Evolutionary conservation across 2,329 filamentous ascomycete species (phyloP), one percentile per base, ranked within the genome.

Genomic region (Penicillium psychrosexuale): DNA sequence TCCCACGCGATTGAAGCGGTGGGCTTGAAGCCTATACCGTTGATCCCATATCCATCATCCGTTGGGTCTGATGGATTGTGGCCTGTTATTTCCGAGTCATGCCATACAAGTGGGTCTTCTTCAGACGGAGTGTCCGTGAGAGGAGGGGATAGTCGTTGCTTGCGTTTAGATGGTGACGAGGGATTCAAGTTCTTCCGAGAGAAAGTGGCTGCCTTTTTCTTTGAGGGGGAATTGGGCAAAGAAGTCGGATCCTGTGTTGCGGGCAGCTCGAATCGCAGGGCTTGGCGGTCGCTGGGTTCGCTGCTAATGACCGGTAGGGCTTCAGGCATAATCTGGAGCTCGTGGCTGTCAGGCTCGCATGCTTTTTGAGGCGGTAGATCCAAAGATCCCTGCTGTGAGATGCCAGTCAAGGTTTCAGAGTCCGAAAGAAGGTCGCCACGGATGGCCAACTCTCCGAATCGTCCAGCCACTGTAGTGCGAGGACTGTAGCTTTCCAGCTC

Each of bases 41-140:
- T 86, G 59, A 86, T 80, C 5, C 84, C 84, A 51, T 82, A 82
- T 3, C 84, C 83, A 66, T 87, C 84, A 63, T 86, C 84, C 37
- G 79, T 80, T 7, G 81, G 80, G 51, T 84, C 81, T 5, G 72
- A 76, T 3, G 78, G 77, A 48, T 81, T 76, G 62, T 85, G 81
- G 13, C 83, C 83, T 5, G 84, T 86, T 63, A 86, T 86, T 65
- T 87, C 84, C 36, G 77, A 76, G 59, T 84, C 81, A 63, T 80
- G 80, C 84, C 84, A 86, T 54, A 73, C 75, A 45, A 75, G 62
- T 11, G 72, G 63, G 50, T 72, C 65, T 48, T 72, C 65, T 47
- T 72, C 69, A 13, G 55, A 56, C n/a, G 58, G 50, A 34, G 60
- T 58, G 17, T 53, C 51, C 38, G 61, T 47, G 27, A 68, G 65